These are phyloP conservation scores for Pythium diclinum DNA, from an alignment of 352 stramenopile species.

Conservation along the genomic window DNA sequence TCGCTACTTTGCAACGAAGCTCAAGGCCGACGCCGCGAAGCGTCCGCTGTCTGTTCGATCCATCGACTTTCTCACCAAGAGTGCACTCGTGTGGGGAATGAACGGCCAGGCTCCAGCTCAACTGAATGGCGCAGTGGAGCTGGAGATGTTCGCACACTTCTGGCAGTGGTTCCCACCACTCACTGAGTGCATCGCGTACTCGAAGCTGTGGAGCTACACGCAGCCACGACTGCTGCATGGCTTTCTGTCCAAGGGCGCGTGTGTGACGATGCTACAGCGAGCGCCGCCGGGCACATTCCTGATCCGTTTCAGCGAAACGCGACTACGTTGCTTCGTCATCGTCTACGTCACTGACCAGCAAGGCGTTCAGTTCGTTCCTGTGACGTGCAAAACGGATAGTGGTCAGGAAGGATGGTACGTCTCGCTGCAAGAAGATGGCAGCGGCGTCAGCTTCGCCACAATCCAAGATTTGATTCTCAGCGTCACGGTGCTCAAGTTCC, in stretches of 20 bases:
- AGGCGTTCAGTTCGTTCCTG: constrained; percentile 71
- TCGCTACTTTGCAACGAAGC: constrained; percentile 74
- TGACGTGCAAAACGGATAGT: constrained; percentile 38
- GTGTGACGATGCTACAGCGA: constrained; percentile 67
- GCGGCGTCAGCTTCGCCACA: constrained; percentile 52
- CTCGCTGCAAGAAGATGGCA: constrained; percentile 49
- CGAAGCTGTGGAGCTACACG: constrained; percentile 62
- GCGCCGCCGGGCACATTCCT: constrained; percentile 73
- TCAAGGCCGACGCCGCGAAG: constrained; percentile 60
- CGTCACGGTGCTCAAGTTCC: constrained; percentile 73
- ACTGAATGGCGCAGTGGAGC: constrained; percentile 40
- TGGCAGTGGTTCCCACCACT: constrained; percentile 76
- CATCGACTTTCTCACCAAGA: constrained; percentile 79
- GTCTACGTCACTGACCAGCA: constrained; percentile 58
- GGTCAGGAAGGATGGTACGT: constrained; percentile 49
- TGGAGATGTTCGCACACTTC: constrained; percentile 70
- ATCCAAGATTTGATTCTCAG: constrained; percentile 74
- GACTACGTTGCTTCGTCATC: constrained; percentile 63
- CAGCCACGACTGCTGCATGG: constrained; percentile 76
- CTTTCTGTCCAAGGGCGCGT: constrained; percentile 81
- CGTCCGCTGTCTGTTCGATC: constrained; percentile 66
- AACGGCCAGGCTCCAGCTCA: constrained; percentile 33
- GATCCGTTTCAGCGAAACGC: constrained; percentile 76
- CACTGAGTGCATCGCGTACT: constrained; percentile 59
- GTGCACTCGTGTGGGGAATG: constrained; percentile 61